Conservation (phyloP, 352 stramenopile species). For the Albugo candida region DNA sequence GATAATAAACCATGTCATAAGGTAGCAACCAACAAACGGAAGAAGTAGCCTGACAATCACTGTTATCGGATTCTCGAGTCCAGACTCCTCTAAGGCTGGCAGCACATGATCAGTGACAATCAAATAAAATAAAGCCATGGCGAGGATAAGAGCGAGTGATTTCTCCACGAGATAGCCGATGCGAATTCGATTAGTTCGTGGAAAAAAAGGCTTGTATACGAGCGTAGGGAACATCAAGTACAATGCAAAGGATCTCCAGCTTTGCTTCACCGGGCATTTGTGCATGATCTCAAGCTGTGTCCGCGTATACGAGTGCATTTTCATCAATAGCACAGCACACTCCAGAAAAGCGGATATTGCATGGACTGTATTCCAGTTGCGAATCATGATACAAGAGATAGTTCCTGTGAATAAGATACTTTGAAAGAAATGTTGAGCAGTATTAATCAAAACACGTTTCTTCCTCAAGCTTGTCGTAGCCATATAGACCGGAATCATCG, state of each 20-base stretch:
- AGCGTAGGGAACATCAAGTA: slow-evolving; percentile 77
- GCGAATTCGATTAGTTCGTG: slow-evolving; percentile 59
- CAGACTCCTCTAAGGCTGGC: slow-evolving; percentile 58
- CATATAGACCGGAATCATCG: slow-evolving; percentile 54
- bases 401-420: slow-evolving; percentile 57
- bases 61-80: slow-evolving; percentile 26
- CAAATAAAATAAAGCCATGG: slow-evolving; percentile 74
- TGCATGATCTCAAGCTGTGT: slow-evolving; percentile 44
- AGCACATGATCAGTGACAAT: slow-evolving; percentile 81
- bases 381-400: slow-evolving; percentile 35
- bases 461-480: slow-evolving; percentile 12
- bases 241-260: slow-evolving; percentile 36
- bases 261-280: slow-evolving; percentile 9
- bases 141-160: slow-evolving; percentile 50
- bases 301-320: slow-evolving; percentile 71
- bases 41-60: slow-evolving; percentile 75
- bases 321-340: slow-evolving; percentile 56
- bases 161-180: slow-evolving; percentile 74
- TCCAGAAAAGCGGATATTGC: slow-evolving; percentile 56
- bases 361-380: slow-evolving; percentile 57
- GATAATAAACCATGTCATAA: slow-evolving; percentile 93
- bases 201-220: slow-evolving; percentile 89
- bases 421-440: slow-evolving; percentile 46
- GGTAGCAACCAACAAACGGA: slow-evolving; percentile 86
- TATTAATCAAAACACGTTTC: slow-evolving; percentile 32